Evolutionary conservation across 208 protist genomes (phyloP).

Genomic region (Porcisia hertigi): DNA sequence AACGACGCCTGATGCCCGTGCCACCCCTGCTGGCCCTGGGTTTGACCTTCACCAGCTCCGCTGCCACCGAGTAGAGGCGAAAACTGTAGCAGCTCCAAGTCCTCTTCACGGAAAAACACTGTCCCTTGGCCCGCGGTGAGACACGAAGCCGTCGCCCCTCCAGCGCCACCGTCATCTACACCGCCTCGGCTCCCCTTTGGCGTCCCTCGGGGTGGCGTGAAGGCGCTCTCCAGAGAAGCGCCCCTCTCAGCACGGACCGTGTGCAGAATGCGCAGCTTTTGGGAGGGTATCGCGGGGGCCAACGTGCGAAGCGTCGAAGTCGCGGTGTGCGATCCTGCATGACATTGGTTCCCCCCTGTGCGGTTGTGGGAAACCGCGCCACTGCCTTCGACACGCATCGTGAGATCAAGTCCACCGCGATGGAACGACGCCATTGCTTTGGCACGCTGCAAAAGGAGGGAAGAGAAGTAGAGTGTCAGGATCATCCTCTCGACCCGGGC

Average conservation of each 20-base stretch:
- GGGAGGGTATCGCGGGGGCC: not conserved
- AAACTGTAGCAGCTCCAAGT: slow-evolving; percentile 17
- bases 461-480: slow-evolving; percentile 32
- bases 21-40: not conserved
- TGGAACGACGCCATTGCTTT: slow-evolving; percentile 9
- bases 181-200: not conserved
- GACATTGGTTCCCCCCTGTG: not conserved
- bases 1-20: not conserved
- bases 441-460: slow-evolving; percentile 12
- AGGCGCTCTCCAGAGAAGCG: slow-evolving; percentile 17
- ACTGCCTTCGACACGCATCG: not conserved
- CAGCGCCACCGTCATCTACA: not conserved
- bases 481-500: slow-evolving; percentile 29
- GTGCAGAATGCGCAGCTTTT: not conserved
- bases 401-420: not conserved
- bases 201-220: slow-evolving; percentile 11
- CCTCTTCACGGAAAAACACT: not conserved
- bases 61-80: slow-evolving; percentile 3
- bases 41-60: not conserved
- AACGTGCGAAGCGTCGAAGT: not conserved
- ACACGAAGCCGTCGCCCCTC: slow-evolving; percentile 1
- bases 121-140: slow-evolving; percentile 11
- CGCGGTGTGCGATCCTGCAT: slow-evolving; percentile 1
- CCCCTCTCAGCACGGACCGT: not conserved
- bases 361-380: not conserved